These are phyloP conservation scores for Tolypocladium guangdongense DNA, from an alignment of 2,329 filamentous ascomycete species.

Conservation along the genomic window DNA sequence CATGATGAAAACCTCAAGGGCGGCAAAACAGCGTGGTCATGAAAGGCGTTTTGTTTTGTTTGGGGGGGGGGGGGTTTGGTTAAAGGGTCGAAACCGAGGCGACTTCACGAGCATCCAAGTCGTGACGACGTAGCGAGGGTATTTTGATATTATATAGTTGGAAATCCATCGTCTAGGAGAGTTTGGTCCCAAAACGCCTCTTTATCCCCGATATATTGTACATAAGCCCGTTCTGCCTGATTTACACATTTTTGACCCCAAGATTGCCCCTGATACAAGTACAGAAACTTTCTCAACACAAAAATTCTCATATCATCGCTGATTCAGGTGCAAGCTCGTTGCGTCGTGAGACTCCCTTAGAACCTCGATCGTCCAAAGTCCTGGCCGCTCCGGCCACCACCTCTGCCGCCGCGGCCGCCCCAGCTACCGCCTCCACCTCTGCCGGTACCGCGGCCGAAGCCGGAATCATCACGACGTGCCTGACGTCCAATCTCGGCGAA, in stretches of 20 bases:
- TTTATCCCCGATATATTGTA: not conserved
- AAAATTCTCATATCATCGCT: not conserved
- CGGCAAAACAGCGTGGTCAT: not conserved
- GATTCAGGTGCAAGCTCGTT: not conserved
- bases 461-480: conserved; percentile 14
- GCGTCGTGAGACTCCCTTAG: not conserved
- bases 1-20: not conserved
- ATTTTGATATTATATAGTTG: not conserved
- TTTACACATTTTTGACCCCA: not conserved
- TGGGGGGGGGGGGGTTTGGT: not conserved
- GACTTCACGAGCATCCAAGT: not conserved
- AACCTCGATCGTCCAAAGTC: conserved; percentile 1
- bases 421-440: conserved; percentile 5
- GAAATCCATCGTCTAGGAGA: conserved; percentile 1
- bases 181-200: not conserved
- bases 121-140: not conserved
- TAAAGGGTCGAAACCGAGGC: not conserved
- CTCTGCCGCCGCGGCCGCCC: not conserved
- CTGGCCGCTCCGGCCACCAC: not conserved
- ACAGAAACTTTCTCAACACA: not conserved
- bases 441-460: conserved; percentile 9
- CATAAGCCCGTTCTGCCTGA: not conserved
- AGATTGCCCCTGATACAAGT: not conserved
- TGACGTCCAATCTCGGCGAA: conserved; percentile 16
- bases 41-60: not conserved